Evolutionary conservation across 148 eudicot genomes (phyloP), one percentile per base, ranked within the genome.

Genomic region (Rhododendron simsii): DNA sequence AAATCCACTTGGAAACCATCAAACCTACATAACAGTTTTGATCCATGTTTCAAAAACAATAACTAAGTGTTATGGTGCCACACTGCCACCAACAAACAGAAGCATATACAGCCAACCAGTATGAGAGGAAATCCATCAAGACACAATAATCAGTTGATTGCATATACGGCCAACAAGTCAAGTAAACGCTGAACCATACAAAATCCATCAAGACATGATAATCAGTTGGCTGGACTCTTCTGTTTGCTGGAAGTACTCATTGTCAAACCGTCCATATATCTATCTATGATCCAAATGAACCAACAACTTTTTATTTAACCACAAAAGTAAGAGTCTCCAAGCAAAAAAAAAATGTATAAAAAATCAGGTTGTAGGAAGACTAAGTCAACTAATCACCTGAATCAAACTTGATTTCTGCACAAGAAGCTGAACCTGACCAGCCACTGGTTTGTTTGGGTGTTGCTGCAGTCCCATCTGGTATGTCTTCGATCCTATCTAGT

Each of bases 401-500:
- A 94, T 93, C 98, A 93, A 95, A 98, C 87, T 89, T 95, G 69
- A 98, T 98, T 81, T 95, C 98, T 67, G 91, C 89, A 69, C 94
- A 96, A 89, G 98, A 88, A 84, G 93, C 93, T 83, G 98, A 93
- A 87, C 95, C 85, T 80, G 91, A 91, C 98, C 99, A 95, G 30
- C 98, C 95, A 79, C 96, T 93, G 80, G 92, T 89, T 90, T 91
- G 89, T 89, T 94, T 94, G 16, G 96, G 93, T 37, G 92, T 86
- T 80, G 98, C 88, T 76, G 96, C 90, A 86, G 95, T 90, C 83
- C 98, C 99, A 91, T 98, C 99, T 78, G 98, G 98, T 81, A 98
- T 98, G 87, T 95, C 86, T 86, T 93, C 93, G 84, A 95, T 98
- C 90, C 98, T 93, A 83, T 93, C 96, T 75, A 96, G 99, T 84